A percentile compares a stretch with the other conserved stretches of the same genome.
These are phyloP conservation scores for Microdochium trichocladiopsis DNA, from an alignment of 2,329 filamentous ascomycete genomes.

Conservation along the genomic window DNA sequence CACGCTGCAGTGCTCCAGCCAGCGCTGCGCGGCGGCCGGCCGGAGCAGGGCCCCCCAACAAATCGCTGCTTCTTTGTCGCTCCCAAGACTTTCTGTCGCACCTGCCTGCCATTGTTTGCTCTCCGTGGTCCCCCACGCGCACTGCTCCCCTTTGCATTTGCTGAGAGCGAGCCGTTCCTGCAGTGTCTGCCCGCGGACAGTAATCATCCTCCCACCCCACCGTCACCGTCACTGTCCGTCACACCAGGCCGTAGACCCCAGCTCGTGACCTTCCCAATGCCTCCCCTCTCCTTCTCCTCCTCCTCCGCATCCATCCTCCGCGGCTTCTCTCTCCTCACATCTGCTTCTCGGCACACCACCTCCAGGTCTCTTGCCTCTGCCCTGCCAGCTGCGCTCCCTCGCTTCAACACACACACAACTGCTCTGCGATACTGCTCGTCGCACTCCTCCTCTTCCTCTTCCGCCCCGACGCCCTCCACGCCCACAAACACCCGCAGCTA, in stretches of 20 bases:
- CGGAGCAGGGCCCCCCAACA: background rate
- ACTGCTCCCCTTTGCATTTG: background rate
- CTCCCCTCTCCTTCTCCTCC: background rate
- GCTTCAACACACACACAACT: background rate
- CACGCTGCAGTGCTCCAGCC: background rate
- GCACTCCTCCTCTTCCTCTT: background rate
- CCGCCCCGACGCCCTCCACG: background rate
- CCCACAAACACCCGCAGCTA: background rate
- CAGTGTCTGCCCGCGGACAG: no score
- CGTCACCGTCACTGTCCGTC: background rate
- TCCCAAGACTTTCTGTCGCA: background rate
- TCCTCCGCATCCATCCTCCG: background rate
- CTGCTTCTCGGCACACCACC: background rate
- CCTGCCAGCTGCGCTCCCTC: background rate
- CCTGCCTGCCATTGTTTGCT: background rate
- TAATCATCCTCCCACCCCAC: no score
- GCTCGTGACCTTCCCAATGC: background rate
- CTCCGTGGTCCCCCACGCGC: background rate
- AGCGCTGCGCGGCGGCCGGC: background rate
- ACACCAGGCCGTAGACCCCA: background rate
- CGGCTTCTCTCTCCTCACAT: background rate
- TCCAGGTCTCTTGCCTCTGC: background rate
- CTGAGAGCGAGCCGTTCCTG: background rate
- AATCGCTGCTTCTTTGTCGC: background rate
- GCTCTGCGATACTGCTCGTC: background rate